A percentile compares a stretch with the other conserved stretches of the same genome.
Evolutionary conservation across 169 alveolate species (phyloP).

Genomic region (Toxoplasma gondii): DNA sequence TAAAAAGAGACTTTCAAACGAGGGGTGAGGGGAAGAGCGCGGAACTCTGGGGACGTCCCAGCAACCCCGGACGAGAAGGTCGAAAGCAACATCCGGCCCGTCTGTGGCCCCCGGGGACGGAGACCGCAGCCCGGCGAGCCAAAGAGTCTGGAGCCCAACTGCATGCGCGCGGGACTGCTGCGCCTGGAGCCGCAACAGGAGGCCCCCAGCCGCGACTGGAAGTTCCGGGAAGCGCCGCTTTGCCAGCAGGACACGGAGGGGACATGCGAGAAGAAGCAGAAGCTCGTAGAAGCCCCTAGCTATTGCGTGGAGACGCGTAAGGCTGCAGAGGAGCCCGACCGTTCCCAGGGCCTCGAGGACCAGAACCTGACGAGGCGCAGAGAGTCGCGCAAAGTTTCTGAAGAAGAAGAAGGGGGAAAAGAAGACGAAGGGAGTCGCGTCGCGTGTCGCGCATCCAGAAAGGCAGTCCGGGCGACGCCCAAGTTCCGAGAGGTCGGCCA

Average conservation of each 20-base stretch:
- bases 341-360: constrained; percentile 22
- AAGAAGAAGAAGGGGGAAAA: constrained; percentile 23
- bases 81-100: not conserved
- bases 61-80: not conserved
- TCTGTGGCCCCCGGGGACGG: no score
- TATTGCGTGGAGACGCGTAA: not conserved
- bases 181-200: not conserved
- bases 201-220: not conserved
- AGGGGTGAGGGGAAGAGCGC: not conserved
- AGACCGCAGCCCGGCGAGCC: no score
- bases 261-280: not conserved
- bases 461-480: no score
- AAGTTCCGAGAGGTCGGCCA: not conserved
- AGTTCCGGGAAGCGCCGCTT: not conserved
- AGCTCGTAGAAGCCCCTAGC: constrained; percentile 4
- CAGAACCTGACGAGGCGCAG: not conserved
- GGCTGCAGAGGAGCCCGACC: constrained; percentile 1
- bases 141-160: no score
- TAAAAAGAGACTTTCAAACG: not conserved
- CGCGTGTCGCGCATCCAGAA: not conserved
- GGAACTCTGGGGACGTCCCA: not conserved
- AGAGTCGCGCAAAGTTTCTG: not conserved
- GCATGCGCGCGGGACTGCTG: not conserved
- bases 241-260: not conserved
- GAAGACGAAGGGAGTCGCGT: not conserved